Percentiles rank a stretch among this genome's conserved stretches.
These are phyloP conservation scores for Nicotiana benthamiana DNA, from an alignment of 257 asterid genomes.

Conservation along the genomic window DNA sequence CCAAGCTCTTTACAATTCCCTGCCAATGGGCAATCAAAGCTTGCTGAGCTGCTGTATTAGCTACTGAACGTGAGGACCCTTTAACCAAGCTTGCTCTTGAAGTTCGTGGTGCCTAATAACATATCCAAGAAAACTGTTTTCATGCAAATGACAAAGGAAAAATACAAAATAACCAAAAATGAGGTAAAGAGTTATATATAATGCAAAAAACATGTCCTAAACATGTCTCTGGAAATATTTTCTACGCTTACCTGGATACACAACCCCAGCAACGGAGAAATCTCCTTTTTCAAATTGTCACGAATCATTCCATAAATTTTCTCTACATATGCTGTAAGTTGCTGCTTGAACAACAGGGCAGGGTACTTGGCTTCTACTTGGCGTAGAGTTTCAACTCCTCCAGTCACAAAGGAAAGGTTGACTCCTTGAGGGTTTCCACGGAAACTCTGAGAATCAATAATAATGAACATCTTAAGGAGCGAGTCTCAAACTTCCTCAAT, in stretches of 20 bases:
- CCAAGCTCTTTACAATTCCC: slow-evolving; percentile 90
- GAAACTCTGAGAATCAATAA: slow-evolving; percentile 52
- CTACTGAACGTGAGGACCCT: slow-evolving; percentile 88
- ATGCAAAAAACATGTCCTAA: not conserved
- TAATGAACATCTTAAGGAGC: slow-evolving; percentile 12
- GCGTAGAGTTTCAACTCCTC: slow-evolving; percentile 81
- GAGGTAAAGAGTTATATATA: not conserved
- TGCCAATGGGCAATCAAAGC: slow-evolving; percentile 98
- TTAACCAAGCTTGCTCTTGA: slow-evolving; percentile 98
- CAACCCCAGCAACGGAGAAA: slow-evolving; percentile 96
- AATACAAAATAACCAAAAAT: not conserved
- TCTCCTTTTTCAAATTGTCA: slow-evolving; percentile 96
- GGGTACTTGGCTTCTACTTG: slow-evolving; percentile 99
- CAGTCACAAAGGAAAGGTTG: slow-evolving; percentile 68
- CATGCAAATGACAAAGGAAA: not conserved
- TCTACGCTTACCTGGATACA: slow-evolving; percentile 73
- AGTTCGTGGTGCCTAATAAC: slow-evolving; percentile 82
- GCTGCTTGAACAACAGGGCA: slow-evolving; percentile 98
- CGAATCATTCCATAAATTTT: slow-evolving; percentile 96
- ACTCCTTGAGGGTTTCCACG: slow-evolving; percentile 80
- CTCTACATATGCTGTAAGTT: slow-evolving; percentile 97
- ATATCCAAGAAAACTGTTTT: slow-evolving; percentile 1
- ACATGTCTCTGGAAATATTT: not conserved
- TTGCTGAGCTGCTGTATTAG: slow-evolving; percentile 85
- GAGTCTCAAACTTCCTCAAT: not conserved